Evolutionary conservation across 1,284 basidiomycete species (phyloP).

Genomic region (Leccinum griseonigrum): DNA sequence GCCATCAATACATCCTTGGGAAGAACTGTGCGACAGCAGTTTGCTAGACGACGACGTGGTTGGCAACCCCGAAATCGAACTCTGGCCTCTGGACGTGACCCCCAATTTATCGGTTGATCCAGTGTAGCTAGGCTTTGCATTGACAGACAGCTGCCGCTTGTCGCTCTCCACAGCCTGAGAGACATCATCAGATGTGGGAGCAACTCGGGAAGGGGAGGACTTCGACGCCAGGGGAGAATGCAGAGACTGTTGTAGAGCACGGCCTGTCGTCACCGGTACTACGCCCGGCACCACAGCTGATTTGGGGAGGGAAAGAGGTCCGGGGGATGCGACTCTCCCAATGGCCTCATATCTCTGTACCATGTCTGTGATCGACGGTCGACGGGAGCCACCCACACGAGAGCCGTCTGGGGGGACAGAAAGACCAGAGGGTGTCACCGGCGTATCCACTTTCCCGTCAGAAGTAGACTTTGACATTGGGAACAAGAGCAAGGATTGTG

Average conservation of each 20-base stretch:
- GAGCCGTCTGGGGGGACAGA: conserved; percentile 44
- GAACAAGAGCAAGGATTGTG: conserved; percentile 73
- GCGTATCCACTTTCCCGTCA: conserved; percentile 34
- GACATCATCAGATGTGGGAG: conserved; percentile 12
- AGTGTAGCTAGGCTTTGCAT: conserved; percentile 11
- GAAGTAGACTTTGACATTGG: conserved; percentile 49
- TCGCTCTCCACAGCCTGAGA: conserved; percentile 17
- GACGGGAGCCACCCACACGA: conserved; percentile 39
- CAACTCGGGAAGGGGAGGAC: conserved; percentile 23
- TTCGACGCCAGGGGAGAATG: conserved; percentile 29
- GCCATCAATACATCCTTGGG: conserved; percentile 24
- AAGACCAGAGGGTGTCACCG: conserved; percentile 36
- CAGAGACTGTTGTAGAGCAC: conserved; percentile 19
- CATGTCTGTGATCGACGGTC: conserved; percentile 80
- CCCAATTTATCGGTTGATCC: conserved; percentile 18
- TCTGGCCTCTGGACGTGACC: conserved; percentile 17
- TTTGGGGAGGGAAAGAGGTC: conserved; percentile 36
- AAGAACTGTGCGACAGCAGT: conserved; percentile 13
- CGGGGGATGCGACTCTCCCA: conserved; percentile 28
- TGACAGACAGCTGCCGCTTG: conserved; percentile 18
- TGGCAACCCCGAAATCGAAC: conserved; percentile 24
- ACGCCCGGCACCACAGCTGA: conserved; percentile 23
- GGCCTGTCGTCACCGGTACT: conserved; percentile 21
- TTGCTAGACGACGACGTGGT: conserved; percentile 20
- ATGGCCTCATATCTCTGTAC: conserved; percentile 76